phyloP scores from a whole-genome alignment of 2,329 filamentous ascomycete genomes.

The Colletotrichum cereale region DNA sequence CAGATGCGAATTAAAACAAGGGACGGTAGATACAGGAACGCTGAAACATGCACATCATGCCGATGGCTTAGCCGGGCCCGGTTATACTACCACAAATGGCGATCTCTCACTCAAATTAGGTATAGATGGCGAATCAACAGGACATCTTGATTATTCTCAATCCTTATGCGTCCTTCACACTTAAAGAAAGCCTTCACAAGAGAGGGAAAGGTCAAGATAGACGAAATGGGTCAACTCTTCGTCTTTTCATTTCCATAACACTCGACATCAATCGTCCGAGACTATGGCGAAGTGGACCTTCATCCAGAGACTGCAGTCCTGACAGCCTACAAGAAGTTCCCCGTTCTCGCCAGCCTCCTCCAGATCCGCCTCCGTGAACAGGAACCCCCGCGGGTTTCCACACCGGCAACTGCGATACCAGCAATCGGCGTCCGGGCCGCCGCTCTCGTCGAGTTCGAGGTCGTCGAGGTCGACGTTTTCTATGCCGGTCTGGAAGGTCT shows the following conservation, averaged over 20 bases:
- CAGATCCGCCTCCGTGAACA: conserved; percentile 70
- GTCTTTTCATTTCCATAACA: background rate
- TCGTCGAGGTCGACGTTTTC: conserved; percentile 77
- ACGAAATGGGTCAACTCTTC: background rate
- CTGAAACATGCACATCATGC: background rate
- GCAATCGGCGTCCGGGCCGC: conserved; percentile 45
- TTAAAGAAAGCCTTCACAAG: background rate
- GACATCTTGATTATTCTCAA: background rate
- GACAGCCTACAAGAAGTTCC: conserved; percentile 73
- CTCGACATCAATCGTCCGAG: conserved; percentile 47
- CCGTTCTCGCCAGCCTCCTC: conserved; percentile 69
- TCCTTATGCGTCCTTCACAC: background rate
- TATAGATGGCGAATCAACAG: background rate
- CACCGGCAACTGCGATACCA: conserved; percentile 74
- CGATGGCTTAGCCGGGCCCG: background rate
- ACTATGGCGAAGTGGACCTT: conserved; percentile 73
- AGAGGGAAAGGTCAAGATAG: background rate
- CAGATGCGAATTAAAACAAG: background rate
- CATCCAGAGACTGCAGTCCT: conserved; percentile 76
- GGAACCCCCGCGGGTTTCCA: conserved; percentile 71
- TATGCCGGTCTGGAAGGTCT: conserved; percentile 67
- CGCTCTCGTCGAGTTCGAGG: conserved; percentile 63
- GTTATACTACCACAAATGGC: no score
- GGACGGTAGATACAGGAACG: background rate
- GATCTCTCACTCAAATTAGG: no score